phyloP scores from a whole-genome alignment of 2,329 filamentous ascomycete species.

The Diaporthe velutina region DNA sequence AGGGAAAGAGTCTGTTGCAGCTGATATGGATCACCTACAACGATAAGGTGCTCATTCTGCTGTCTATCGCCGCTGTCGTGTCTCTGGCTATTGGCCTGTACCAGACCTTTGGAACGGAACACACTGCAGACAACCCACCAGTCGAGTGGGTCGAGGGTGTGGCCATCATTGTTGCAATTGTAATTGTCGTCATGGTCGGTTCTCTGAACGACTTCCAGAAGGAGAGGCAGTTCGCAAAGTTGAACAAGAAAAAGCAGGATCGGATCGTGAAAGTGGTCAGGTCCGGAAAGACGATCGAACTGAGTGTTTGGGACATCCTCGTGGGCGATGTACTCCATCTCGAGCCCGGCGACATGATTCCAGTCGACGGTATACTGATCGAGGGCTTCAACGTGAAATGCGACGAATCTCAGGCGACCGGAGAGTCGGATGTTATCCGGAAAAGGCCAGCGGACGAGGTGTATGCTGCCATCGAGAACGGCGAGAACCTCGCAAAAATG shows the following conservation, averaged over 20 bases:
- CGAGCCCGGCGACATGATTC: conserved; percentile 81
- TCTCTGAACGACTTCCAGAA: conserved; percentile 86
- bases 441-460: conserved; percentile 78
- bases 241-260: conserved; percentile 85
- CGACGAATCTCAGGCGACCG: conserved; percentile 84
- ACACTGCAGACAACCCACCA: conserved; percentile 62
- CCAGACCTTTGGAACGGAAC: conserved; percentile 75
- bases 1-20: conserved; percentile 78
- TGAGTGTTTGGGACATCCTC: conserved; percentile 77
- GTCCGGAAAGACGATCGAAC: conserved; percentile 76
- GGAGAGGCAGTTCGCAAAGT: conserved; percentile 81
- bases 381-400: conserved; percentile 81
- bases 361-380: conserved; percentile 80
- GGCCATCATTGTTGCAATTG: conserved; percentile 84
- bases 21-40: conserved; percentile 88
- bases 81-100: conserved; percentile 82
- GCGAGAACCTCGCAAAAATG: conserved; percentile 77
- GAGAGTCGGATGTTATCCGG: conserved; percentile 81
- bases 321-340: conserved; percentile 79
- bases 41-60: conserved; percentile 82
- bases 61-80: conserved; percentile 78
- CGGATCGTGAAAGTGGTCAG: conserved; percentile 79
- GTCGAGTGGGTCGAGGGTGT: conserved; percentile 88
- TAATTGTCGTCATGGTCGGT: conserved; percentile 82
- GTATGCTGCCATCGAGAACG: conserved; percentile 75